Conservation (phyloP, 768 basidiomycete species). For the Pisolithus microcarpus region DNA sequence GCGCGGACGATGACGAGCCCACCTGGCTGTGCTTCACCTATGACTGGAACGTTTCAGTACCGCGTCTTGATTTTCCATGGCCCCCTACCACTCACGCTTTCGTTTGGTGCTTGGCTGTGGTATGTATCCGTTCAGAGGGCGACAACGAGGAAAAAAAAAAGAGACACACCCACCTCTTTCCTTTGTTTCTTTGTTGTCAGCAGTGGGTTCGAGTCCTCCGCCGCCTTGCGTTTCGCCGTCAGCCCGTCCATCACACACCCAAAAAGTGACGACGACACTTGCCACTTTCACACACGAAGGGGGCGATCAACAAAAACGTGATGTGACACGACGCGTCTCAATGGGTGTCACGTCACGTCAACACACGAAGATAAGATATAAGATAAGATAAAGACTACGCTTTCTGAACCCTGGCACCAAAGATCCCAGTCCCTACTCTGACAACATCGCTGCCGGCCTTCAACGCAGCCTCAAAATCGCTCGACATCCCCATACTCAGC, state of each 20-base stretch:
- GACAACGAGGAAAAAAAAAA: neutral
- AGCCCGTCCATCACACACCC: no score
- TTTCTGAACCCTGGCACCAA: constrained; percentile 66
- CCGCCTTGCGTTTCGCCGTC: constrained; percentile 44
- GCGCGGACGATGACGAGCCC: constrained; percentile 63
- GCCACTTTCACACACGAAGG: constrained; percentile 9
- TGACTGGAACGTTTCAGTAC: constrained; percentile 28
- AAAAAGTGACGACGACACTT: constrained; percentile 7
- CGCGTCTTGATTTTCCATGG: neutral
- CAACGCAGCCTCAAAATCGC: constrained; percentile 85
- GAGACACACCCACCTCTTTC: constrained; percentile 40
- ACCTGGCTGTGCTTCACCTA: constrained; percentile 58
- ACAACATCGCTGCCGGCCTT: constrained; percentile 81
- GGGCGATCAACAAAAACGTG: constrained; percentile 24
- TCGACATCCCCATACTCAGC: constrained; percentile 96
- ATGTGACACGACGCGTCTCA: constrained; percentile 25
- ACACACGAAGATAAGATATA: neutral
- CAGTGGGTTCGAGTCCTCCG: constrained; percentile 49
- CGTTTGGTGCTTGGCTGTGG: constrained; percentile 42
- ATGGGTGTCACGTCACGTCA: constrained; percentile 24
- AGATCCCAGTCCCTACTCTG: constrained; percentile 86
- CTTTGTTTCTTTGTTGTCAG: constrained; percentile 49
- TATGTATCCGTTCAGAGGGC: constrained; percentile 3
- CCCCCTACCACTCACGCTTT: constrained; percentile 44
- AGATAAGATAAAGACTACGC: constrained; percentile 2